Evolutionary conservation across 495 filamentous ascomycete species (phyloP), one percentile per base, ranked within the genome.

Genomic region (Hypoxylon crocopeplum): DNA sequence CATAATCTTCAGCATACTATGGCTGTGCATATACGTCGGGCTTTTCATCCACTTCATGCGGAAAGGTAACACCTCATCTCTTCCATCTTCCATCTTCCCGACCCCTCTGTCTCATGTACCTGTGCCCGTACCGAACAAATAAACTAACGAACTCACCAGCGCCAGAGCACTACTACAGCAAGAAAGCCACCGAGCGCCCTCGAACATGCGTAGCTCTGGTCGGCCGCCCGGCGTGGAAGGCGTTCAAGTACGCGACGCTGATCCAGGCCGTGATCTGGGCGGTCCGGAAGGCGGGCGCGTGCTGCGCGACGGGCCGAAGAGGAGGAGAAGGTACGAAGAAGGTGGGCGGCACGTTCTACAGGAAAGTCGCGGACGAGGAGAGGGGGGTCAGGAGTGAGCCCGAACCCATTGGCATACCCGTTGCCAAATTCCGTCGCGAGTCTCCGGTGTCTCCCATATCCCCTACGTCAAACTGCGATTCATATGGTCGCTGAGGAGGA

Each of bases 311-410:
- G 10, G 38, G 25, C 0, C 21, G 17, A 1, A 32, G 15, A 6
- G 32, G 12, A 12, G 6, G 32, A 34, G 32, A 12, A 34, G 3
- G 12, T 8, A 47, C 24, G 27, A 64, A 64, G 48, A 53, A 45
- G 5, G 42, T 64, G 2, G 60, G 60, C 27, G 48, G 54, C 5
- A 53, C 47, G 19, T 58, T 58, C 24, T 64, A 64, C 25, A 12
- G 34, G 13, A 58, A 58, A 30, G 15, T 58, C 13, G 48, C 41
- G 0, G 44, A 64, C 1, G 53, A 52, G 32, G 54, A 54, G 22
- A 19, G 12, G 30, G 60, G 41, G 12, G 15, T 41, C 5, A 13
- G 13, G 4, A 13, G 8, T 4, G 34, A n/a, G 3, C 7, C 5
- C 32, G 12, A n/a, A n/a, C n/a, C n/a, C n/a, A n/a, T n/a, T n/a